These are phyloP conservation scores for Coelastrella sp. DNA, from an alignment of 139 green algal genomes.

Conservation along the genomic window DNA sequence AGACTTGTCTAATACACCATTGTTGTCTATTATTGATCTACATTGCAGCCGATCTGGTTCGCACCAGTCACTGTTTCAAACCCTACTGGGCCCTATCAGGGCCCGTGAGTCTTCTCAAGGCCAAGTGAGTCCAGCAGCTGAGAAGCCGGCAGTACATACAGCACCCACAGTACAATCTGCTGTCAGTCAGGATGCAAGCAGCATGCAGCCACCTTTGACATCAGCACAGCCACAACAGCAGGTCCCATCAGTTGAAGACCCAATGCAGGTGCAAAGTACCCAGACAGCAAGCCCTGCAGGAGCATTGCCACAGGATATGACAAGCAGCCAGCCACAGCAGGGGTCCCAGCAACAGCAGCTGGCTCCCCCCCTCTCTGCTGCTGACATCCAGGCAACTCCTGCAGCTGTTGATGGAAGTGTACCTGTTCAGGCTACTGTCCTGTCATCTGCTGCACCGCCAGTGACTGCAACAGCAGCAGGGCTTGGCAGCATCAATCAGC, in stretches of 20 bases:
- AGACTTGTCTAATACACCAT: too few species aligned
- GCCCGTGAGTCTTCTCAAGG: too few species aligned
- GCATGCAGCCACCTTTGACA: too few species aligned
- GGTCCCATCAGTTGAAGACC: too few species aligned
- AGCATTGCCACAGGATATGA: too few species aligned
- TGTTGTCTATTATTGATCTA: background rate
- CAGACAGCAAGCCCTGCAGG: too few species aligned
- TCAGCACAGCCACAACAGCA: background rate
- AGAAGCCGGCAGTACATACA: too few species aligned
- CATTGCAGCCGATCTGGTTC: background rate
- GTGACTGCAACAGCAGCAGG: background rate
- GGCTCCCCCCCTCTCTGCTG: background rate
- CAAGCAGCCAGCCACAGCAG: slow-evolving; percentile 18
- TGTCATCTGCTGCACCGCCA: background rate
- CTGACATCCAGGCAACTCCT: background rate
- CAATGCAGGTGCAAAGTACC: too few species aligned
- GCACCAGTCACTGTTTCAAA: slow-evolving; percentile 35
- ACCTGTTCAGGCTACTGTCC: background rate
- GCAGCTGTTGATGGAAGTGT: background rate
- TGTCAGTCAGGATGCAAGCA: too few species aligned
- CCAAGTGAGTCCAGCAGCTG: too few species aligned
- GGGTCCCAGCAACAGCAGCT: slow-evolving; percentile 13
- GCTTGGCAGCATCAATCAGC: slow-evolving; percentile 29
- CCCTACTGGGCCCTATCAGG: slow-evolving; percentile 3
- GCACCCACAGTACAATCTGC: too few species aligned